Evolutionary conservation across 768 basidiomycete genomes (phyloP), one percentile per base, ranked within the genome.

Genomic region (Lentinula boryana): DNA sequence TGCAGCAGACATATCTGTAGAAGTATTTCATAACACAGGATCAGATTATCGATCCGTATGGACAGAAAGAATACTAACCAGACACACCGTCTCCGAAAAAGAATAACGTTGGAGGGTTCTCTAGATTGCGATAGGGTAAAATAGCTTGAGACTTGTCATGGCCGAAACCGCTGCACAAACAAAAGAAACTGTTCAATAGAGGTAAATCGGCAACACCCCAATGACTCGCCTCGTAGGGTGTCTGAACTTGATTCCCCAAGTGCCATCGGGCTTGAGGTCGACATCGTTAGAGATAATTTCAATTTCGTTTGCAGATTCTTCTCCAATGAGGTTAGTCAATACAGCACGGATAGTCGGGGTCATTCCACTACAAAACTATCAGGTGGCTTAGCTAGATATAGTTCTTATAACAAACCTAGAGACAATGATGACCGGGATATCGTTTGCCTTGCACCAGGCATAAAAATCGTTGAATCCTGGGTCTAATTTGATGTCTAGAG

Each of bases 61-160:
- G 12, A 53, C 21, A 35, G 50, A 38, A 35, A 13, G 49, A n/a
- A 21, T 38, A 75, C 82, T 44, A 61, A 91, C 93, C 94, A 60
- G 93, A 95, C 54, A 97, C 97, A 36, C 97, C 97, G 70, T 99
- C 97, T 0, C 97, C 97, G 64, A 97, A 95, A 84, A 97, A 99
- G 75, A 99, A 96, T 9, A 96, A 77, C 1, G 83, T 86, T 2
- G 97, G 96, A 4, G 87, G 84, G 51, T 84, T 70, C 5, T 76
- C 66, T 46, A 95, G 79, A 44, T 78, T 75, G n/a, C 86, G 80
- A 75, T 98, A 99, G 0, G 93, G 95, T 36, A 95, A 76, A 66
- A 98, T 98, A 2, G 96, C 93, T 66, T 88, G 89, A 6, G 91
- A 93, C 76, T 99, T 99, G 75, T 99, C 97, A 70, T 99, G 97